These are phyloP conservation scores for Stagonosporopsis chrysanthemi DNA, from an alignment of 2,329 filamentous ascomycete genomes.

Conservation along the genomic window DNA sequence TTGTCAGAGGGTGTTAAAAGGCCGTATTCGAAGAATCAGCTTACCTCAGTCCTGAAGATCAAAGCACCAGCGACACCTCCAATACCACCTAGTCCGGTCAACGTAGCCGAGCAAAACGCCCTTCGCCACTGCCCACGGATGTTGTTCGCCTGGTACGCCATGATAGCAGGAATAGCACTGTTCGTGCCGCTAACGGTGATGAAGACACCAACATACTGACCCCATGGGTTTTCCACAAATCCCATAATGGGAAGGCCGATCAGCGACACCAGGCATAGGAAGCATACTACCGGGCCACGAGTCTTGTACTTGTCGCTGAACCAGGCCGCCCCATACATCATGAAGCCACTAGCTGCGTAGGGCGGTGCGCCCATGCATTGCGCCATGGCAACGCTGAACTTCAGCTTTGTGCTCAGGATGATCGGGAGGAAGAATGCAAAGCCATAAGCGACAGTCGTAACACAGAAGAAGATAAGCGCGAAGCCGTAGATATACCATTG, in stretches of 20 bases:
- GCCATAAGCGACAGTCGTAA: conserved; percentile 33
- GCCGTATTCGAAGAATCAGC: background rate
- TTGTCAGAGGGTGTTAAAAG: background rate
- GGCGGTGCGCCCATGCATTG: conserved; percentile 38
- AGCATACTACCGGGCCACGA: conserved; percentile 30
- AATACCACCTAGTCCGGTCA: conserved; percentile 32
- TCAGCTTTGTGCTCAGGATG: conserved; percentile 31
- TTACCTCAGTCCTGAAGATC: conserved; percentile 30
- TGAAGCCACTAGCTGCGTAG: conserved; percentile 33
- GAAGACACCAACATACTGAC: conserved; percentile 34
- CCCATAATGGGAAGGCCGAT: conserved; percentile 39
- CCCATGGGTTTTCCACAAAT: conserved; percentile 33
- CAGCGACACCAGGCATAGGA: conserved; percentile 31
- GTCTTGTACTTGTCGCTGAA: conserved; percentile 37
- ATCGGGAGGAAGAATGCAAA: conserved; percentile 37
- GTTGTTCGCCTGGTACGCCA: conserved; percentile 37
- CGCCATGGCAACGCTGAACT: conserved; percentile 35
- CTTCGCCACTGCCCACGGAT: conserved; percentile 33
- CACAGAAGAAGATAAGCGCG: conserved; percentile 30
- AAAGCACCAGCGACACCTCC: conserved; percentile 34
- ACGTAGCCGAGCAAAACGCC: conserved; percentile 31
- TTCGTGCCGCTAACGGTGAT: conserved; percentile 32
- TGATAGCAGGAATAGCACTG: conserved; percentile 29
- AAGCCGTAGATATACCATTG: conserved; percentile 38
- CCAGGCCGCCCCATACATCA: conserved; percentile 38